Percentiles rank a stretch among this genome's conserved stretches.
Conservation (phyloP, 495 filamentous ascomycete genomes). For the Lepidopterella palustris region DNA sequence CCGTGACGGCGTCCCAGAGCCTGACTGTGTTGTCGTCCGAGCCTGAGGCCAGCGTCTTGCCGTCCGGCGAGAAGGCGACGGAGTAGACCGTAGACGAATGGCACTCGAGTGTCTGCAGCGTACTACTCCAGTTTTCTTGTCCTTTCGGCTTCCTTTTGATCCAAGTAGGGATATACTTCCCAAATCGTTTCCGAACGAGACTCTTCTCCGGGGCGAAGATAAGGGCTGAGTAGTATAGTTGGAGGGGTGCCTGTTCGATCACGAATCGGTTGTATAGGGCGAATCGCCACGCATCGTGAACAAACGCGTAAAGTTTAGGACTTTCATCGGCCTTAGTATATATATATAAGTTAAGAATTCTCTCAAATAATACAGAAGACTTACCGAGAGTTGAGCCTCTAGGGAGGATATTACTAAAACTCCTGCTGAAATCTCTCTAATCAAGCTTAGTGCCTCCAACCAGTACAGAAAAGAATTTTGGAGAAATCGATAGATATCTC, state of each 20-base stretch:
- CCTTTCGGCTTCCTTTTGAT: not conserved
- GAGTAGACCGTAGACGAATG: not conserved
- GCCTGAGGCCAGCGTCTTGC: too few relatives aligned
- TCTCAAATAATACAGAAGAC: too few relatives aligned
- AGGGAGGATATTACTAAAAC: too few relatives aligned
- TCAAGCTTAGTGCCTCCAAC: too few relatives aligned
- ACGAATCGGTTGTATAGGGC: constrained; percentile 23
- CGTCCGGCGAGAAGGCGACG: too few relatives aligned
- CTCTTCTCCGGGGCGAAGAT: constrained; percentile 34
- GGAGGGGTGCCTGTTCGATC: constrained; percentile 29
- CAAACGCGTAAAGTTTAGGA: constrained; percentile 17
- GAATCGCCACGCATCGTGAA: constrained; percentile 38
- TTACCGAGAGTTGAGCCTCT: too few relatives aligned
- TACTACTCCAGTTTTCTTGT: constrained; percentile 2
- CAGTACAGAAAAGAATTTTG: too few relatives aligned
- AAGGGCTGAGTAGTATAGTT: constrained; percentile 32
- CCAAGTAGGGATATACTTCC: constrained; percentile 6
- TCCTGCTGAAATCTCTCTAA: too few relatives aligned
- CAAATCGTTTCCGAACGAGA: constrained; percentile 26
- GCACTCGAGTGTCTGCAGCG: not conserved
- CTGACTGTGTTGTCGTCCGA: too few relatives aligned
- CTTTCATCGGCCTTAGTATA: constrained; percentile 1
- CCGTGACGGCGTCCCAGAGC: too few relatives aligned
- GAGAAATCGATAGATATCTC: too few relatives aligned
- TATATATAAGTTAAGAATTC: constrained; percentile 1